Evolutionary conservation across 2,329 filamentous ascomycete genomes (phyloP).

Genomic region (Cladorrhinum sp.): DNA sequence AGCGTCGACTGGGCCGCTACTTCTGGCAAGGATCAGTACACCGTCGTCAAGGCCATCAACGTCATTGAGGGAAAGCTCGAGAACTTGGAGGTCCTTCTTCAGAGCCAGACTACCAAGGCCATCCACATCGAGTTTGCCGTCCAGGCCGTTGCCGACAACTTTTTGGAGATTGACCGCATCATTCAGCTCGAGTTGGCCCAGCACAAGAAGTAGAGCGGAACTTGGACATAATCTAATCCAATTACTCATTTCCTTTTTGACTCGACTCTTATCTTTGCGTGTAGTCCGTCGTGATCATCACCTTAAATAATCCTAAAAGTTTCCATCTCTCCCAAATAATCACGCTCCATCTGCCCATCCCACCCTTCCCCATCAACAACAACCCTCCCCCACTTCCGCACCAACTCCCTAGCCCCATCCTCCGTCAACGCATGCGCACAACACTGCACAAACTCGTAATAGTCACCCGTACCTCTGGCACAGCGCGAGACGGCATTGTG

Average conservation of each 20-base stretch:
- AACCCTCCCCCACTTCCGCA: neutral
- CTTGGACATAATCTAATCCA: no score
- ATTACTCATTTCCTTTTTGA: neutral
- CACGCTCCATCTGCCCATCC: neutral
- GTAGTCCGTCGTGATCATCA: neutral
- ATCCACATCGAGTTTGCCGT: neutral
- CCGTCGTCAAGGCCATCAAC: neutral
- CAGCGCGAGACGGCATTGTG: no score
- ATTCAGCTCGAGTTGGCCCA: neutral
- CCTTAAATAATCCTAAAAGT: neutral
- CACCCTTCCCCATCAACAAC: neutral
- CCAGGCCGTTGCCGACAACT: neutral
- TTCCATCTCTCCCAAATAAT: neutral
- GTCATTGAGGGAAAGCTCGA: neutral
- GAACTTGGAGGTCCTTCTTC: neutral
- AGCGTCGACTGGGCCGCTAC: neutral
- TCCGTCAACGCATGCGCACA: neutral
- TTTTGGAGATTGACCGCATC: neutral
- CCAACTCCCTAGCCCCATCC: neutral
- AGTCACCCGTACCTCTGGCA: no score
- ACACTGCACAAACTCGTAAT: neutral
- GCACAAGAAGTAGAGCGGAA: no score
- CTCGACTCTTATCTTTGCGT: neutral
- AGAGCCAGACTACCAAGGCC: neutral
- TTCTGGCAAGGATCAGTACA: neutral